Base-by-base conservation (phyloP, 2,329 filamentous ascomycete species). In the Apiospora hydei region DNA sequence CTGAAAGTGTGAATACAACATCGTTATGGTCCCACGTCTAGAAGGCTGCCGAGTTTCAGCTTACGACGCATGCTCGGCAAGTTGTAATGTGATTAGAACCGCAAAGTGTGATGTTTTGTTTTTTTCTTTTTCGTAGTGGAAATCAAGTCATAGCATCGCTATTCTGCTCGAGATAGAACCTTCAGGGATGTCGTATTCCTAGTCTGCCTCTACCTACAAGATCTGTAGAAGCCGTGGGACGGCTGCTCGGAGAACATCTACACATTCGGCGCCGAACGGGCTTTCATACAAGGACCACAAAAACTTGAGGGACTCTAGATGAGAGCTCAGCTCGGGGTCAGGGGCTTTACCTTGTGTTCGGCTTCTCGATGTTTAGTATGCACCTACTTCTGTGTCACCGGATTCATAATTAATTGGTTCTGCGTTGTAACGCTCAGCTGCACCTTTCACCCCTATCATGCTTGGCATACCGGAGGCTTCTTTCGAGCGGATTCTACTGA, bases 401-500 rank as follows among this genome's bases (percentile, higher is more conserved):
- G 10, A 0, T 11, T 64, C 57, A n/a, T 41, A 41, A 64, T 64
- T 64, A 64, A 64, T 64, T 64, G 57, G 57, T 41, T 64, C 30
- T 41, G 34, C 30, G n/a, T 16, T 64, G 57, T 38, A 41, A 41
- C 34, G 10, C 13, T 41, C 34, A 64, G 21, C 57, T 64, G 18
- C 34, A 24, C 21, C 1, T n/a, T 13, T 41, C 18, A 41, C 57
- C 34, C 34, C 57, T 64, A 41, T 64, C 21, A 3, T 41, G 34
- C 30, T 38, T 64, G 57, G 34, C 53, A 61, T 34, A 5, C 8
- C 10, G 18, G 30, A 57, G 16, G 14, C 7, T 8, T 10, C 26
- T 21, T 38, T 21, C 0, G n/a, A 11, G 1, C 41, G 3, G 18
- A 5, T 13, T 11, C 34, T n/a, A 24, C 30, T n/a, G 0, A 0